Evolutionary conservation across 2,329 filamentous ascomycete genomes (phyloP), one percentile per base, ranked within the genome.

Genomic region (Cladophialophora chaetospira): DNA sequence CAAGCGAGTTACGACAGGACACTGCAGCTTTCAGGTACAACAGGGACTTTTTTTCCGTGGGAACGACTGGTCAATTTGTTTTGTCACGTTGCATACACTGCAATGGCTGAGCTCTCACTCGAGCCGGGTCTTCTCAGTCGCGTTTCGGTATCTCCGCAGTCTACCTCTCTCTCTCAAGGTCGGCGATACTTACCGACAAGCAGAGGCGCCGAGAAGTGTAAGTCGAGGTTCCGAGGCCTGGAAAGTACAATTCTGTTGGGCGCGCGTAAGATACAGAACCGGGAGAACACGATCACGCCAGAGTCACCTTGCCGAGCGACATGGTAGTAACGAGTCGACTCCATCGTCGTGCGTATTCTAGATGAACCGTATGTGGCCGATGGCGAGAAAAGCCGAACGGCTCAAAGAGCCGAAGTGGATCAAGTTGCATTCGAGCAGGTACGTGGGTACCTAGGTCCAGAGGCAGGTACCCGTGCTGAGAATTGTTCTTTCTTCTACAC

Each of bases 231-330:
- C 13, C 26, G n/a, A 25, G 17, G 23, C n/a, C n/a, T 5, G 33
- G 43, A 11, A 28, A 53, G 23, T 5, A 9, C 36, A 33, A 15
- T 42, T 51, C 28, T 55, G 56, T 58, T 55, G 56, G 29, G 51
- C 19, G 33, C 46, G 56, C 56, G 56, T 58, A 58, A 45, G 29
- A 50, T 42, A 46, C 36, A 58, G 56, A 49, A 58, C 56, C n/a
- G 53, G 33, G 42, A 31, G 15, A 23, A 17, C 47, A 25, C 23
- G 42, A 50, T 50, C 47, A 15, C 47, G 9, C 21, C 47, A 38
- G 31, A 28, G 31, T 50, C 13, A 17, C 31, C 23, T 36, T 49
- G 38, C 36, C 28, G 25, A 21, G 15, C 28, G 35, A 38, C 33
- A 42, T 33, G 17, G 13, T 11, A 13, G 44, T 33, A 25, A 13